Percentiles rank a stretch among this genome's conserved stretches.
phyloP scores from a whole-genome alignment of 352 stramenopile genomes.

The Globisporangium okanoganense region DNA sequence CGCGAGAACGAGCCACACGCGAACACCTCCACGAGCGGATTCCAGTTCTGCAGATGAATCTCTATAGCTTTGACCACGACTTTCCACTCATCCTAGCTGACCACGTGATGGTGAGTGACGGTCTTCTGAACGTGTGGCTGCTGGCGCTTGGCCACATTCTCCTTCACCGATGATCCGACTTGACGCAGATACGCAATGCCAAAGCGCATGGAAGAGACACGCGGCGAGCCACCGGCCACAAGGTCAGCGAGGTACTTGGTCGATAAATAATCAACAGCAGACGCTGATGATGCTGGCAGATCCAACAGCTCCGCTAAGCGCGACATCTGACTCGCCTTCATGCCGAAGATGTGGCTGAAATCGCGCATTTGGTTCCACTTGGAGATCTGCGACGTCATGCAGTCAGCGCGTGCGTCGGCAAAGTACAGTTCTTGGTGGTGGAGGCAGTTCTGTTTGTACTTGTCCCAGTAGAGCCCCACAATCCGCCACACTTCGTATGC shows the following conservation, averaged over 20 bases:
- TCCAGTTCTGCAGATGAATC: conserved; percentile 58
- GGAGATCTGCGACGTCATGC: conserved; percentile 8
- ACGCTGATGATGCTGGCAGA: background rate
- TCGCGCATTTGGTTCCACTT: conserved; percentile 33
- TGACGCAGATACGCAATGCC: conserved; percentile 33
- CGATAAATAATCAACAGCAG: conserved; percentile 14
- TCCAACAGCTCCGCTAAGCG: conserved; percentile 22
- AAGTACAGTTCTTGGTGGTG: conserved; percentile 67
- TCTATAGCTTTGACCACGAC: conserved; percentile 56
- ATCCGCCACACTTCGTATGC: conserved; percentile 51
- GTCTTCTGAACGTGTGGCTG: background rate
- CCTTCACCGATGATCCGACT: conserved; percentile 4
- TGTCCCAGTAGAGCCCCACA: conserved; percentile 52
- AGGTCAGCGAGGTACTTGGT: conserved; percentile 22
- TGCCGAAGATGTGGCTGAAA: conserved; percentile 49
- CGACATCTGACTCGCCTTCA: conserved; percentile 37
- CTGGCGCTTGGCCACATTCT: conserved; percentile 1
- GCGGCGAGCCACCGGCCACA: conserved; percentile 18
- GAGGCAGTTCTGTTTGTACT: conserved; percentile 59
- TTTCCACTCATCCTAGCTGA: conserved; percentile 61
- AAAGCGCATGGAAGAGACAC: conserved; percentile 26
- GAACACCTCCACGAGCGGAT: conserved; percentile 49
- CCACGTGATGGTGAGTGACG: conserved; percentile 26
- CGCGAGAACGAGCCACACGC: conserved; percentile 70
- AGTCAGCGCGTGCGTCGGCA: conserved; percentile 17